Base-by-base conservation (phyloP, 257 asterid genomes). In the Perilla frutescens region DNA sequence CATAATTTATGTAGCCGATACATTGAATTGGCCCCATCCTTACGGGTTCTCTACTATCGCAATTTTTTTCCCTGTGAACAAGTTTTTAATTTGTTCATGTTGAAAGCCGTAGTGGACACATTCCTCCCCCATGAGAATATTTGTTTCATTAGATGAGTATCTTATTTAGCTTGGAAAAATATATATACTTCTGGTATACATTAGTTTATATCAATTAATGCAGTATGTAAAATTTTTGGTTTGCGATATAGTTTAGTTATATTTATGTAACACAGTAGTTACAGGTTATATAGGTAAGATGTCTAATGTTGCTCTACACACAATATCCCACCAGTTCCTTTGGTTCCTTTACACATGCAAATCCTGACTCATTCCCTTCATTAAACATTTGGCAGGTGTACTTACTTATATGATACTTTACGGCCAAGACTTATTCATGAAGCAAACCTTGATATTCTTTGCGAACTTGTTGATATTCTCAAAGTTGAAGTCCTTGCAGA, bases 401-500 rank as follows among this genome's bases (percentile, higher is more conserved):
- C 96, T 14, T 87, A 89, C 88, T 80, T 95, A 82, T 95, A 90
- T 83, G 99, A 95, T 77, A 95, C 96, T 41, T 81, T 92, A 68
- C 91, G 98, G 39, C 98, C 98, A 20, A 95, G 88, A 81, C 97
- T 95, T 68, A 92, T 92, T 81, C 98, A 95, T 76, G 99, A 95
- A 87, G 93, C 93, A 64, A 92, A 89, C 84, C 89, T 95, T 80
- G 99, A 95, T 87, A 84, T 83, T 76, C 98, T 95, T 69, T 95
- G 99, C 80, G 98, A 95, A 75, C 90, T 95, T 57, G 96, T 95
- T 77, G 93, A 92, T 78, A 92, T 95, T 83, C 91, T 95, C 64
- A 92, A 92, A 84, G 91, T 95, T 62, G 98, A 92, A 84, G 98
- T 95, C 77, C 85, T 95, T 62, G 96, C 96, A 70, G 97, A 95